A percentile compares a stretch with the other conserved stretches of the same genome.
These are phyloP conservation scores for Apiotrichum domesticum DNA, from an alignment of 1,284 basidiomycete genomes.

Conservation along the genomic window DNA sequence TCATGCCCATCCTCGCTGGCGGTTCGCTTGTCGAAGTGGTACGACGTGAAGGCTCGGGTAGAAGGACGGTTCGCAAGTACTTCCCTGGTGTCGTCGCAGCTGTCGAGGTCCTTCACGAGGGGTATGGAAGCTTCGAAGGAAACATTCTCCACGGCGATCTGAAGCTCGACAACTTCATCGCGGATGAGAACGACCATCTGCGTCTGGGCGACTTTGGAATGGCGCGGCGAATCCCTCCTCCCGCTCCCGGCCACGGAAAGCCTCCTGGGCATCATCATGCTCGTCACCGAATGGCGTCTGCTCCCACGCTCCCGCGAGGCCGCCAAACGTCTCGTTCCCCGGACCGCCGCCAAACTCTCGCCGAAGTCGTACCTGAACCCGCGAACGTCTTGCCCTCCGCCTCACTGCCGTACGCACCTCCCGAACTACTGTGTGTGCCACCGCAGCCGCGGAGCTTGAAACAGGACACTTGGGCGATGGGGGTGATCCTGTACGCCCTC, in stretches of 20 bases:
- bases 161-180: conserved; percentile 93
- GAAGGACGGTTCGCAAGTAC: conserved; percentile 75
- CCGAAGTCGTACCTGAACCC: neutral
- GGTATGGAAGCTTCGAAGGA: conserved; percentile 51
- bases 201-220: conserved; percentile 46
- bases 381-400: conserved; percentile 58
- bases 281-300: neutral
- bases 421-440: conserved; percentile 60
- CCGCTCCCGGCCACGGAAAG: neutral
- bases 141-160: conserved; percentile 82
- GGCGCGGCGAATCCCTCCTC: conserved; percentile 22
- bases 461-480: conserved; percentile 90
- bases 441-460: conserved; percentile 47
- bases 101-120: conserved; percentile 75
- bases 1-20: conserved; percentile 75
- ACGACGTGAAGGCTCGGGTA: conserved; percentile 51
- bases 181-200: conserved; percentile 66
- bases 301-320: neutral
- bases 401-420: conserved; percentile 82
- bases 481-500: conserved; percentile 76
- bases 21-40: conserved; percentile 82
- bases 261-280: neutral
- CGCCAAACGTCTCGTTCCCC: conserved; percentile 5
- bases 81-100: conserved; percentile 85
- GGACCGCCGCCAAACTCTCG: conserved; percentile 2